phyloP scores from a whole-genome alignment of 2,329 filamentous ascomycete species.

The Blastomyces gilchristii region DNA sequence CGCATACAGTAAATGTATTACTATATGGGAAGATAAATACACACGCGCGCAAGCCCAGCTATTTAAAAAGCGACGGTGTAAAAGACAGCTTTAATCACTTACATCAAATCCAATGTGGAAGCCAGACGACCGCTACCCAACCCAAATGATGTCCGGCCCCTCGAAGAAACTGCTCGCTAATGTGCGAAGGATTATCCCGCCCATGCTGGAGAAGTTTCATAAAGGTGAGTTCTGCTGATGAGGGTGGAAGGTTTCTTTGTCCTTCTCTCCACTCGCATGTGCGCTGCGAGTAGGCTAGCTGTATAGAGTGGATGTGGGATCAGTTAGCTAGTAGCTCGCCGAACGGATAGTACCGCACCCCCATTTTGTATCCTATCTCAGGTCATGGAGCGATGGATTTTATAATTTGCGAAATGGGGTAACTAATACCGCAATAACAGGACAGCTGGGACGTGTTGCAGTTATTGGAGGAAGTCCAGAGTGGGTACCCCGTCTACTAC shows the following conservation, averaged over 20 bases:
- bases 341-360: background rate
- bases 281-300: too few relatives aligned
- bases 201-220: constrained; percentile 90
- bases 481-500: constrained; percentile 24
- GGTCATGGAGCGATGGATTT: background rate
- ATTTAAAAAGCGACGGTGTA: background rate
- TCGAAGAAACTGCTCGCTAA: constrained; percentile 68
- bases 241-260: background rate
- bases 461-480: constrained; percentile 94
- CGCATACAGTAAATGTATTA: background rate
- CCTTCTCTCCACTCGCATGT: background rate
- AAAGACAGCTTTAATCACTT: background rate
- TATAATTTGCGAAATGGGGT: constrained; percentile 5
- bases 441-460: constrained; percentile 80
- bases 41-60: background rate
- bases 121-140: background rate
- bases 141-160: constrained; percentile 48
- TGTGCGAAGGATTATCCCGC: constrained; percentile 82
- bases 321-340: background rate
- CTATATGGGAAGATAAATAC: background rate
- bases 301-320: background rate
- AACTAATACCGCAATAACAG: constrained; percentile 37
- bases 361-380: background rate
- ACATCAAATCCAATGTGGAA: background rate
- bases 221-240: constrained; percentile 54